These are phyloP conservation scores for Phragmites australis DNA, from an alignment of 176 grass and related monocot genomes.

Conservation along the genomic window DNA sequence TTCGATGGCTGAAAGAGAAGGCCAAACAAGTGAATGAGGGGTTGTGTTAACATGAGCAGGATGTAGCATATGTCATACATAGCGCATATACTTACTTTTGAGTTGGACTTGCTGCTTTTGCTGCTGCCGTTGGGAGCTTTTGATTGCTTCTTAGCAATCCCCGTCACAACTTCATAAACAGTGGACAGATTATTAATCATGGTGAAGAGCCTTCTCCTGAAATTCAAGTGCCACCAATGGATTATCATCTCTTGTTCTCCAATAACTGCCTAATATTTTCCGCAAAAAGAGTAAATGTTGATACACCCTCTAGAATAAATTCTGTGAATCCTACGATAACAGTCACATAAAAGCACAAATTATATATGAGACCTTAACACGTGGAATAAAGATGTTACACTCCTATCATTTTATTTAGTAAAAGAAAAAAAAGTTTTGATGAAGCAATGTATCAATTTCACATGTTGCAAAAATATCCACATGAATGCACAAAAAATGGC, in stretches of 20 bases:
- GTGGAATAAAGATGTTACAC: not conserved
- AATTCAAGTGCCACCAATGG: conserved; percentile 42
- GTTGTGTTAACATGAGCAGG: not conserved
- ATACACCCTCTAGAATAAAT: not conserved
- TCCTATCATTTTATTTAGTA: not conserved
- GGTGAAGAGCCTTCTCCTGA: conserved; percentile 72
- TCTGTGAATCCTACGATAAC: not conserved
- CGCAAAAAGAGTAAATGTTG: not conserved
- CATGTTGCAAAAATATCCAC: not conserved
- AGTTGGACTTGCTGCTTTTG: conserved; percentile 59
- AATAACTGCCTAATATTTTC: not conserved
- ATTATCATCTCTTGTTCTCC: not conserved
- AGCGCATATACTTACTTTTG: conserved; percentile 46
- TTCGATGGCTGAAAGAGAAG: conserved; percentile 39
- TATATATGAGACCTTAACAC: not conserved
- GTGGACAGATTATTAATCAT: conserved; percentile 85
- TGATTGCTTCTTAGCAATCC: conserved; percentile 59
- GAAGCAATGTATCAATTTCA: not conserved
- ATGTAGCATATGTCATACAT: not conserved
- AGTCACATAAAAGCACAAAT: conserved; percentile 15
- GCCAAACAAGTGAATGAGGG: not conserved
- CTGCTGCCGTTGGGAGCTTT: conserved; percentile 62
- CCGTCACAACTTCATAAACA: conserved; percentile 82
- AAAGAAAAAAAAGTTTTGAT: not conserved
- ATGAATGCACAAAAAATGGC: not conserved